A percentile compares a stretch with the other conserved stretches of the same genome.
Evolutionary conservation across 2,329 filamentous ascomycete species (phyloP).

Genomic region (Alternaria sp.): DNA sequence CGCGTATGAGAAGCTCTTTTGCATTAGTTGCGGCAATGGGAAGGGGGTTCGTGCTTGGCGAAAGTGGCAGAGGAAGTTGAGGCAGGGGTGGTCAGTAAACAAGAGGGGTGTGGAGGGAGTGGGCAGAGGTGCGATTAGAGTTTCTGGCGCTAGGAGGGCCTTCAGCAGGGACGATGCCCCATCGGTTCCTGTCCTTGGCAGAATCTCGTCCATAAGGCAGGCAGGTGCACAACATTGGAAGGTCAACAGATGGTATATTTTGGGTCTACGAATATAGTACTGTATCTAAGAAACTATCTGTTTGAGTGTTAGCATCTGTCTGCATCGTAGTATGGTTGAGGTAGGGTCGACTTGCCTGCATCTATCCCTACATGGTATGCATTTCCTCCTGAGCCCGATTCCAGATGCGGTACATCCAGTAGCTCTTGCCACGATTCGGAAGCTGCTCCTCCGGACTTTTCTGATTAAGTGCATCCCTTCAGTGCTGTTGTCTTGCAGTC

Average conservation of each 20-base stretch:
- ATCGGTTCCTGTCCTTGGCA: conserved; percentile 16
- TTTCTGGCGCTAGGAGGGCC: conserved; percentile 17
- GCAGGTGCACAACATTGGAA: background rate
- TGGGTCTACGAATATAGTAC: background rate
- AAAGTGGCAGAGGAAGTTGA: background rate
- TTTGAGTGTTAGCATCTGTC: background rate
- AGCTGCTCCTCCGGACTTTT: background rate
- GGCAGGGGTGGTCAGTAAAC: background rate
- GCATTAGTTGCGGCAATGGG: background rate
- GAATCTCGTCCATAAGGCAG: background rate
- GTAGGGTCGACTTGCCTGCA: background rate
- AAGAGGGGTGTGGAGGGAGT: background rate
- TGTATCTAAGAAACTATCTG: conserved; percentile 3
- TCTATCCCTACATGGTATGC: background rate
- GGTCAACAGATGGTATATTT: background rate
- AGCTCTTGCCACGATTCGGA: too few relatives aligned
- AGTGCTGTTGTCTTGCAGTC: background rate
- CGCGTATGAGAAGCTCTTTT: background rate
- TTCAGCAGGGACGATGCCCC: conserved; percentile 4
- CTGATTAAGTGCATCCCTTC: background rate
- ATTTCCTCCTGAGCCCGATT: background rate
- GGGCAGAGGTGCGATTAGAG: conserved; percentile 22
- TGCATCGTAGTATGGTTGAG: background rate
- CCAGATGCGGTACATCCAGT: background rate
- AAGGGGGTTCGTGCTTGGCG: background rate